A percentile compares a stretch with the other conserved stretches of the same genome.
Evolutionary conservation across 345 rosid species (phyloP).

Genomic region (Acer negundo): DNA sequence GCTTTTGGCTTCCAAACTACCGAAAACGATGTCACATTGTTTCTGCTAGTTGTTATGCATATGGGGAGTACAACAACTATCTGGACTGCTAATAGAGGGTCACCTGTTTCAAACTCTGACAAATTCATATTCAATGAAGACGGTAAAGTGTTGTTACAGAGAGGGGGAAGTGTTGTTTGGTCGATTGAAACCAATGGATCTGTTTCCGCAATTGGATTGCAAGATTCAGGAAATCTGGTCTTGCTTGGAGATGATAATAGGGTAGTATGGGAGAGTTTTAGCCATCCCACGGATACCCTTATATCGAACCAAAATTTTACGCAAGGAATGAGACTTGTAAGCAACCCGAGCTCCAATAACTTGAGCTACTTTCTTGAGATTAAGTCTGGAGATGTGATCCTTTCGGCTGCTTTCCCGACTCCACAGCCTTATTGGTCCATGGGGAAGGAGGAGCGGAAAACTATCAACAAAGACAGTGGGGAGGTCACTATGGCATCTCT

Average conservation of each 20-base stretch:
- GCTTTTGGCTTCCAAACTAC: conserved; percentile 62
- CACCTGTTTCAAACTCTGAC: conserved; percentile 69
- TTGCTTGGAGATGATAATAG: conserved; percentile 44
- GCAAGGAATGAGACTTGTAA: conserved; percentile 74
- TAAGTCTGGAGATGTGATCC: conserved; percentile 70
- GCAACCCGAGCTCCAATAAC: conserved; percentile 47
- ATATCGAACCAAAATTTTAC: conserved; percentile 60
- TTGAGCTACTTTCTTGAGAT: conserved; percentile 74
- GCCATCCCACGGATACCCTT: conserved; percentile 79
- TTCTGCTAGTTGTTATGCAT: conserved; percentile 61
- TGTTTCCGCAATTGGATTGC: conserved; percentile 68
- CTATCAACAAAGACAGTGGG: conserved; percentile 48
- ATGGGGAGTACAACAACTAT: conserved; percentile 32
- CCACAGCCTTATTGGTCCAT: conserved; percentile 90
- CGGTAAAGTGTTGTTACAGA: conserved; percentile 59
- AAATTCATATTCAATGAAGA: conserved; percentile 46
- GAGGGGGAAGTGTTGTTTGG: conserved; percentile 60
- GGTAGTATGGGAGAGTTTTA: conserved; percentile 81
- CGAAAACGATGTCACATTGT: conserved; percentile 40
- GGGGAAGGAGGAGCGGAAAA: conserved; percentile 42
- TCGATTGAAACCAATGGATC: conserved; percentile 46
- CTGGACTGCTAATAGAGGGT: conserved; percentile 82
- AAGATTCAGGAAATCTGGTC: conserved; percentile 80
- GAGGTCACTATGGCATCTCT: conserved; percentile 48
- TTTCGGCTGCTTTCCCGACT: conserved; percentile 57